phyloP scores from a whole-genome alignment of 2,329 filamentous ascomycete species.

The Xylogone sp. region DNA sequence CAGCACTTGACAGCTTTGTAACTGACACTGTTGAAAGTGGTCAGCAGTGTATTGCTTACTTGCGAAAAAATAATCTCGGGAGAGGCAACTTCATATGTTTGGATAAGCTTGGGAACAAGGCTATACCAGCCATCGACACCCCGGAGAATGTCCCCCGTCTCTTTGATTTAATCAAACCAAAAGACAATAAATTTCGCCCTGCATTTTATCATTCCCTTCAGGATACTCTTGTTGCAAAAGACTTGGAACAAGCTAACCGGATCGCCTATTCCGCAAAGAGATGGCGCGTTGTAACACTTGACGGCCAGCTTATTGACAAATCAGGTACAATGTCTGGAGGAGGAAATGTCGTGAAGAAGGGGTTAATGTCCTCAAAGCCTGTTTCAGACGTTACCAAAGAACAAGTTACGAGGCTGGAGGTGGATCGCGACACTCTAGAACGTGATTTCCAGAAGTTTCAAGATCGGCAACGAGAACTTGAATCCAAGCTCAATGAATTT shows the following conservation, averaged over 20 bases:
- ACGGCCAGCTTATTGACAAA: slow-evolving; percentile 94
- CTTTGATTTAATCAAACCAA: slow-evolving; percentile 88
- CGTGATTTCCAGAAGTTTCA: slow-evolving; percentile 80
- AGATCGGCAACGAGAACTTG: slow-evolving; percentile 76
- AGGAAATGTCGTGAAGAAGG: slow-evolving; percentile 83
- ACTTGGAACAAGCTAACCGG: slow-evolving; percentile 92
- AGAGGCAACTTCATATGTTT: slow-evolving; percentile 96
- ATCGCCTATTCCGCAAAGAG: slow-evolving; percentile 92
- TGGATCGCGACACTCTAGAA: slow-evolving; percentile 81
- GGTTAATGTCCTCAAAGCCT: slow-evolving; percentile 95
- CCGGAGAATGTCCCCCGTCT: slow-evolving; percentile 89
- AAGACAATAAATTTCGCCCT: slow-evolving; percentile 79
- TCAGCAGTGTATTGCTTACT: slow-evolving; percentile 96
- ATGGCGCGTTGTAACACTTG: slow-evolving; percentile 95
- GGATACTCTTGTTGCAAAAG: slow-evolving; percentile 88
- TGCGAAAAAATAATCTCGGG: slow-evolving; percentile 95
- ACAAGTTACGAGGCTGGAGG: slow-evolving; percentile 81
- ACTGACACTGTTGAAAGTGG: slow-evolving; percentile 94
- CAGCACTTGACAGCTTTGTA: slow-evolving; percentile 89
- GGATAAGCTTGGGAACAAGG: slow-evolving; percentile 76
- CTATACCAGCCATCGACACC: slow-evolving; percentile 77
- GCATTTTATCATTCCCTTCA: slow-evolving; percentile 96
- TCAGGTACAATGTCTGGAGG: slow-evolving; percentile 99
- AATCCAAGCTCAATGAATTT: slow-evolving; percentile 67
- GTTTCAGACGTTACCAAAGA: slow-evolving; percentile 84